phyloP scores from a whole-genome alignment of 331 rosid genomes.

The Quercus phellos region DNA sequence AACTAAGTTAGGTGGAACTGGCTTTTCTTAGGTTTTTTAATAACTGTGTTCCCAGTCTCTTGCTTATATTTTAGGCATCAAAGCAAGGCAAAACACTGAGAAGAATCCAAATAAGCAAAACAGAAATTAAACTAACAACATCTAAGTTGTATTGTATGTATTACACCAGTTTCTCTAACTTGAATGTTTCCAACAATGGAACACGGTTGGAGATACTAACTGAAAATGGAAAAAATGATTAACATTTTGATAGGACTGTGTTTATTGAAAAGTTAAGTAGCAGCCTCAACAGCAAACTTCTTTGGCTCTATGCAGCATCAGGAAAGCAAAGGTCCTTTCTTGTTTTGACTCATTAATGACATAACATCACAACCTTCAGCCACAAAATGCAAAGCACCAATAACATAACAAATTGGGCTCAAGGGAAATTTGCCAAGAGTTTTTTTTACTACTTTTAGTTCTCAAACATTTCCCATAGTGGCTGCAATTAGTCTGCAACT shows the following conservation, averaged over 20 bases:
- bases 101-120: background rate
- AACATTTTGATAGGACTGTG: too few relatives aligned
- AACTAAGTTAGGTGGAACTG: constrained; percentile 18
- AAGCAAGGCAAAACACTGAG: background rate
- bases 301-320: background rate
- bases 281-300: background rate
- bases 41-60: background rate
- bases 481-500: background rate
- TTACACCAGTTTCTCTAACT: background rate
- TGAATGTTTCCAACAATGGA: background rate
- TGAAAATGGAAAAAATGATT: too few relatives aligned
- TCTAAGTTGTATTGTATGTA: background rate
- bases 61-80: constrained; percentile 5
- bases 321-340: too few relatives aligned
- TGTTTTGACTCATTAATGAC: too few relatives aligned
- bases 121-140: background rate
- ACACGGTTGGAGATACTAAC: background rate
- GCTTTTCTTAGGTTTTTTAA: background rate
- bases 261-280: too few relatives aligned
- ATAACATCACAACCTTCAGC: background rate
- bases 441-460: background rate
- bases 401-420: background rate
- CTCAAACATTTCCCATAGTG: background rate
- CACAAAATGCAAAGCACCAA: background rate
- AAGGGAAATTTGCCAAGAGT: background rate